These are phyloP conservation scores for Sporothrix brunneoviolacea DNA, from an alignment of 2,329 filamentous ascomycete species.

Conservation along the genomic window DNA sequence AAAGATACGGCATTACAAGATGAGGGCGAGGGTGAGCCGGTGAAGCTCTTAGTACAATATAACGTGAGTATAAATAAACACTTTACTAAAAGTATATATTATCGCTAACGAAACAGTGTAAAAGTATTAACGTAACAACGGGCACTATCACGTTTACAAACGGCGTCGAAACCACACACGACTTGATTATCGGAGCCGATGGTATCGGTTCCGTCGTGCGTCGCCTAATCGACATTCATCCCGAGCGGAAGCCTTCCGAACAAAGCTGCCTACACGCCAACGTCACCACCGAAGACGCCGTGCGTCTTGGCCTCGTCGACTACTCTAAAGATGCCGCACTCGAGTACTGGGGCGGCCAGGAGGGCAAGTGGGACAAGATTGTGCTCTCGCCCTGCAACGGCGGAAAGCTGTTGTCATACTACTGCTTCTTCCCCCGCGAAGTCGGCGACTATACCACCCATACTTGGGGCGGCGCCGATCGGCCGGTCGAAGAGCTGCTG, in stretches of 20 bases:
- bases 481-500: constrained; percentile 48
- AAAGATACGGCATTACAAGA: constrained; percentile 51
- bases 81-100: no score
- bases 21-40: constrained; percentile 47
- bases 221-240: constrained; percentile 53
- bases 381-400: constrained; percentile 63
- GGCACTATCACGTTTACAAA: constrained; percentile 48
- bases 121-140: constrained; percentile 44
- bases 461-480: constrained; percentile 33
- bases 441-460: constrained; percentile 56
- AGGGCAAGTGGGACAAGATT: constrained; percentile 53
- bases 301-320: constrained; percentile 53
- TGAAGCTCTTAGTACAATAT: constrained; percentile 50
- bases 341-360: constrained; percentile 65
- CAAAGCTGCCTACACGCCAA: constrained; percentile 60
- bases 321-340: constrained; percentile 55
- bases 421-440: constrained; percentile 60
- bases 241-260: constrained; percentile 52
- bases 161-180: constrained; percentile 43
- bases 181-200: constrained; percentile 58
- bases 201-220: constrained; percentile 61
- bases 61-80: no score
- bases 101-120: no score
- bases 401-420: constrained; percentile 48
- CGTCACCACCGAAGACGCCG: constrained; percentile 54